These are phyloP conservation scores for Coemansia sp. DNA, from an alignment of 192 early-diverging fungal genomes.

Conservation along the genomic window DNA sequence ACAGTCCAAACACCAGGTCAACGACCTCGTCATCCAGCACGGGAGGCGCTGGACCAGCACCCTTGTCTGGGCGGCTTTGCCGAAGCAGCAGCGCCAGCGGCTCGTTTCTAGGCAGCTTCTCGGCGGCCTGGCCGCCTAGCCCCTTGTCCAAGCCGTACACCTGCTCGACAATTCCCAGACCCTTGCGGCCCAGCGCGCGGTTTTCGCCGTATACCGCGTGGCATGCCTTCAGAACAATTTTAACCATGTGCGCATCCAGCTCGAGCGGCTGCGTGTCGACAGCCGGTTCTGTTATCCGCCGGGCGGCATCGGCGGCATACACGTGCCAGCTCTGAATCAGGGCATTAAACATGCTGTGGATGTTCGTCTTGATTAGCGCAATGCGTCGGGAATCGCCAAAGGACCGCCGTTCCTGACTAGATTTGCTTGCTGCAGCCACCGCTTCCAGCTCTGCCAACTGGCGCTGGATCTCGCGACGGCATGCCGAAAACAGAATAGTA, in stretches of 20 bases:
- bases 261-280: constrained; percentile 15
- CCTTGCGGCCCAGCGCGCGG: constrained; percentile 33
- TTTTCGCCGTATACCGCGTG: constrained; percentile 27
- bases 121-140: background rate
- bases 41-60: background rate
- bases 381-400: constrained; percentile 1
- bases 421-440: background rate
- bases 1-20: constrained; percentile 31
- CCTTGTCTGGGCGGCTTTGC: background rate
- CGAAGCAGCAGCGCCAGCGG: constrained; percentile 21
- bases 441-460: constrained; percentile 13
- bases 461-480: constrained; percentile 29
- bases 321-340: constrained; percentile 21
- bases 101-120: background rate
- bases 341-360: constrained; percentile 14
- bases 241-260: constrained; percentile 26
- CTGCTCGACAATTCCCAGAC: constrained; percentile 23
- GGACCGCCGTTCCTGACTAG: background rate
- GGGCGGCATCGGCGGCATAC: constrained; percentile 25
- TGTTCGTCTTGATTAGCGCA: constrained; percentile 18
- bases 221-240: constrained; percentile 36
- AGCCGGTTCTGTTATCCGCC: constrained; percentile 1
- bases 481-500: constrained; percentile 27
- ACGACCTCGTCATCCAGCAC: constrained; percentile 24
- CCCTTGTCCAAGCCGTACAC: constrained; percentile 30